A percentile compares a stretch with the other conserved stretches of the same genome.
Conservation (phyloP, 2,329 filamentous ascomycete genomes). For the Colletotrichum truncatum region DNA sequence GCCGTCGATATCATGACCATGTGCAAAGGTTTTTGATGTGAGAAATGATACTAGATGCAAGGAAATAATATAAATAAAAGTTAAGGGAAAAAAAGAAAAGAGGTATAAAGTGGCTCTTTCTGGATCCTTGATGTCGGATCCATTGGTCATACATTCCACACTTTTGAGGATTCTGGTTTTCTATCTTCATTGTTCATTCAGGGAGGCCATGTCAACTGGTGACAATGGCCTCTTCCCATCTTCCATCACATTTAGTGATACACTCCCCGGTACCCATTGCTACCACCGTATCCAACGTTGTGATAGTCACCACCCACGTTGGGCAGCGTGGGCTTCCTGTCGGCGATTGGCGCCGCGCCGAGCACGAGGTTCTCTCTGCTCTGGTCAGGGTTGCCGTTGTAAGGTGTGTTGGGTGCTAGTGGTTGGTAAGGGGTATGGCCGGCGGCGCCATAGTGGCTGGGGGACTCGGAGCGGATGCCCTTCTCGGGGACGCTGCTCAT, state of each 20-base stretch:
- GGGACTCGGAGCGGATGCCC: conserved; percentile 38
- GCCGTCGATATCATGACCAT: conserved; percentile 27
- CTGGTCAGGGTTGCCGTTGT: conserved; percentile 36
- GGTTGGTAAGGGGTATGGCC: conserved; percentile 41
- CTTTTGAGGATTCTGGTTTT: conserved; percentile 1
- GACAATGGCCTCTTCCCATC: background rate
- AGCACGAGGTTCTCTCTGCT: conserved; percentile 49
- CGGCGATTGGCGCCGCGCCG: conserved; percentile 49
- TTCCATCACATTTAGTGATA: conserved; percentile 16
- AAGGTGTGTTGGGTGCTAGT: conserved; percentile 46
- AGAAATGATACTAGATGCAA: conserved; percentile 17
- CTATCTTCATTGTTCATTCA: conserved; percentile 26
- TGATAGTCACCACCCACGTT: conserved; percentile 25
- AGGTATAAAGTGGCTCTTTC: conserved; percentile 29
- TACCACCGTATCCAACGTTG: conserved; percentile 23
- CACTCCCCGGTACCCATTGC: conserved; percentile 26
- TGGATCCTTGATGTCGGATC: conserved; percentile 16
- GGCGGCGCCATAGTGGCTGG: conserved; percentile 42
- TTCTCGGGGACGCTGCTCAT: conserved; percentile 44
- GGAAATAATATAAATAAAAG: conserved; percentile 29
- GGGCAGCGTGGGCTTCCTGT: conserved; percentile 45
- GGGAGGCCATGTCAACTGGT: background rate
- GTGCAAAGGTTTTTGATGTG: conserved; percentile 12
- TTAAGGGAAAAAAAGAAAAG: conserved; percentile 29
- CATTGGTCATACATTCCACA: conserved; percentile 26